These are phyloP conservation scores for Graphium sp. DNA, from an alignment of 2,329 filamentous ascomycete genomes.

Conservation along the genomic window DNA sequence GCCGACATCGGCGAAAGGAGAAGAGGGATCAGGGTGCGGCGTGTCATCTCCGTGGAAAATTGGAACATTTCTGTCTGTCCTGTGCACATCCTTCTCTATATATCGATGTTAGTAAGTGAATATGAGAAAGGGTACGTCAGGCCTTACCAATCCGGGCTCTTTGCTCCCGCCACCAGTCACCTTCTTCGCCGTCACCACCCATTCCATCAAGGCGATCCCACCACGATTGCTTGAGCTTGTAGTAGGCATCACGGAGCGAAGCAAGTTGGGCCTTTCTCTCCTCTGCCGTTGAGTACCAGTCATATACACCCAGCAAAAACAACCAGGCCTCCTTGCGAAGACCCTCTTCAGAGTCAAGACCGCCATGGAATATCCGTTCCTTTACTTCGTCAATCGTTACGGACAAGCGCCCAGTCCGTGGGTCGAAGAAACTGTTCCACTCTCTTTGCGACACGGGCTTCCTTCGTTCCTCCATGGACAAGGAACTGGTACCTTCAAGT, in stretches of 20 bases:
- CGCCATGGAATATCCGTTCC: conserved; percentile 92
- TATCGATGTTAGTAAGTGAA: conserved; percentile 6
- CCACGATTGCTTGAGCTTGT: conserved; percentile 85
- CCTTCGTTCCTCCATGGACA: conserved; percentile 62
- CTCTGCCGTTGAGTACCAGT: conserved; percentile 80
- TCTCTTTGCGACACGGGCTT: conserved; percentile 66
- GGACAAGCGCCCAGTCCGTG: conserved; percentile 52
- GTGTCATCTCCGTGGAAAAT: conserved; percentile 94
- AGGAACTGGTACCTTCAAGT: conserved; percentile 58
- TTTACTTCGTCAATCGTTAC: conserved; percentile 87
- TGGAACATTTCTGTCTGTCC: conserved; percentile 87
- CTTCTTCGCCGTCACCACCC: conserved; percentile 60
- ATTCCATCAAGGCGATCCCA: conserved; percentile 87
- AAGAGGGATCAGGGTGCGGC: conserved; percentile 89
- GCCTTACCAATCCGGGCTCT: conserved; percentile 75
- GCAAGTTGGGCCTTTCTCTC: conserved; percentile 73
- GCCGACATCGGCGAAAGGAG: conserved; percentile 79
- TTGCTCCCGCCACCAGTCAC: conserved; percentile 96
- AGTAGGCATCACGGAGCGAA: conserved; percentile 80
- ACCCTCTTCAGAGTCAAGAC: conserved; percentile 73
- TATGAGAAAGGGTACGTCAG: not conserved
- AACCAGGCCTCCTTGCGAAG: conserved; percentile 95
- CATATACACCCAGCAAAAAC: conserved; percentile 78
- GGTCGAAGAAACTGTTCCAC: conserved; percentile 84
- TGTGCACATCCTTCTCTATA: conserved; percentile 94